These are phyloP conservation scores for Pichia sp. DNA, from an alignment of 1,139 yeast genomes.

Conservation along the genomic window DNA sequence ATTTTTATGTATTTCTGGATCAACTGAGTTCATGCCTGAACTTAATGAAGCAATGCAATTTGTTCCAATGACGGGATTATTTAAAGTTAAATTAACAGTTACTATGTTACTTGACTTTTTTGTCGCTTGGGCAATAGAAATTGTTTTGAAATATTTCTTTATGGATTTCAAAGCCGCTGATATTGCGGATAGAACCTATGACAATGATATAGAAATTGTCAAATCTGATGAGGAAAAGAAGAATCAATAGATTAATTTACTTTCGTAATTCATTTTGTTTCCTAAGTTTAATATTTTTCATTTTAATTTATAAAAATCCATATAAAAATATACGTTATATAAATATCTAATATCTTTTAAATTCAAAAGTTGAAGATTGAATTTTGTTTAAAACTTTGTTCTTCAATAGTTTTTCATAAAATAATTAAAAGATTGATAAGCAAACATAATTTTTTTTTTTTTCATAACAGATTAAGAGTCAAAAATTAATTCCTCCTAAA, in stretches of 20 bases:
- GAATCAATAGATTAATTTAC: constrained; percentile 1
- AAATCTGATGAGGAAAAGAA: constrained; percentile 12
- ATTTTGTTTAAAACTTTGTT: no score
- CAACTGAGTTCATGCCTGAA: constrained; percentile 94
- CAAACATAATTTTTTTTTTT: no score
- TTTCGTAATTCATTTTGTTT: no score
- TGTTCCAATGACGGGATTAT: constrained; percentile 74
- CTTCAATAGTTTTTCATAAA: no score
- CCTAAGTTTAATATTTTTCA: no score
- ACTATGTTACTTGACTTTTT: constrained; percentile 72
- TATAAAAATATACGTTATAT: no score
- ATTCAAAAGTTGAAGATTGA: no score
- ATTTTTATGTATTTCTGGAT: constrained; percentile 79
- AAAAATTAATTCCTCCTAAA: no score
- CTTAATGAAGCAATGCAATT: constrained; percentile 85
- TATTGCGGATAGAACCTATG: constrained; percentile 50
- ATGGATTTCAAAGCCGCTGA: constrained; percentile 92
- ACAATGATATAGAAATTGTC: constrained; percentile 30
- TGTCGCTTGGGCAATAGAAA: constrained; percentile 75
- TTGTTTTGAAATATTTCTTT: constrained; percentile 71
- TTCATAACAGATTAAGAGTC: no score
- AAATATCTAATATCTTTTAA: no score
- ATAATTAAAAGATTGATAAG: no score
- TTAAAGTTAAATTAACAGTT: constrained; percentile 71
- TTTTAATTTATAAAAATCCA: no score